A percentile compares a stretch with the other conserved stretches of the same genome.
Evolutionary conservation across 2,329 filamentous ascomycete genomes (phyloP).

Genomic region (Alternaria burnsii): DNA sequence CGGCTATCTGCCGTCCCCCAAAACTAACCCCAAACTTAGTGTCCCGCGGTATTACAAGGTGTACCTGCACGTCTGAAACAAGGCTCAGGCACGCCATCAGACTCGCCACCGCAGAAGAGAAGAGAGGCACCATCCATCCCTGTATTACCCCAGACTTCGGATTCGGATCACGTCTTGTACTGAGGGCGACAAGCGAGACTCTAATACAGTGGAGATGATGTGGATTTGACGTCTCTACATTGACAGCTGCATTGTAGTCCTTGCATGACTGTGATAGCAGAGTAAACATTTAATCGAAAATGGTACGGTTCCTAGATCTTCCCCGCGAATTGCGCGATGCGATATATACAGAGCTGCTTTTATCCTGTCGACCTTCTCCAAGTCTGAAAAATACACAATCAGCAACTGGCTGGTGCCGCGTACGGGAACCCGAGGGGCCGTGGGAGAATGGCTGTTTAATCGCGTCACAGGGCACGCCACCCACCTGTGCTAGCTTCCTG

Average conservation of each 20-base stretch:
- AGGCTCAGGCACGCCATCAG: slow-evolving; percentile 10
- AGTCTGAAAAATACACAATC: slow-evolving; percentile 26
- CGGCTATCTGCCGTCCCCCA: not conserved
- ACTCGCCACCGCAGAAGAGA: not conserved
- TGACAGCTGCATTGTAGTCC: not conserved
- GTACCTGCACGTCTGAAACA: slow-evolving; percentile 14
- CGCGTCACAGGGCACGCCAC: slow-evolving; percentile 29
- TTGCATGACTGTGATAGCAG: not conserved
- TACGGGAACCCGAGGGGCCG: slow-evolving; percentile 26
- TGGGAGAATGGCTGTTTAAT: slow-evolving; percentile 39
- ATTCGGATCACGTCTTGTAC: not conserved
- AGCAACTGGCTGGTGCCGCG: slow-evolving; percentile 24
- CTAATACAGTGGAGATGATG: not conserved
- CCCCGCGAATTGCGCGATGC: slow-evolving; percentile 47
- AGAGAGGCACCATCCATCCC: not conserved
- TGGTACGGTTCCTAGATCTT: slow-evolving; percentile 39
- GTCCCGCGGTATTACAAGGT: slow-evolving; percentile 4
- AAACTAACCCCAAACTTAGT: slow-evolving; percentile 14
- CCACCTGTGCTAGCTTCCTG: slow-evolving; percentile 44
- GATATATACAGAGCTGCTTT: slow-evolving; percentile 43
- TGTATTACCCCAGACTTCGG: not conserved
- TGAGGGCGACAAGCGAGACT: not conserved
- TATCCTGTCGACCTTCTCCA: slow-evolving; percentile 32
- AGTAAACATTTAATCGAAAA: slow-evolving; percentile 8
- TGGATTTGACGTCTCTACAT: not conserved